Percentiles rank a stretch among this genome's conserved stretches.
phyloP scores from a whole-genome alignment of 2,329 filamentous ascomycete species.

The Colletotrichum phormii region DNA sequence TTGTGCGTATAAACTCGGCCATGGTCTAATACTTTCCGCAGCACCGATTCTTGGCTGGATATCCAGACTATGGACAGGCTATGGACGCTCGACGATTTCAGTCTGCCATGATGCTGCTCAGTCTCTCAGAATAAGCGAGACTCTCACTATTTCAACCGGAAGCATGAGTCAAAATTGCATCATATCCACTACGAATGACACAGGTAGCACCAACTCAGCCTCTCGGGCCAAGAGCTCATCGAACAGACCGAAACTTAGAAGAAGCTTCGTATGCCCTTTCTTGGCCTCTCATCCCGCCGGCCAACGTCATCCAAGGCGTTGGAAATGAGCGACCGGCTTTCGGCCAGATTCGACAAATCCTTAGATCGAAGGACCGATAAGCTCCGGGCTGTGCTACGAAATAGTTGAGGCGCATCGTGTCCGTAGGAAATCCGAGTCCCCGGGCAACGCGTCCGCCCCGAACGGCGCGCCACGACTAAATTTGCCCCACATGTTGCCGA shows the following conservation, averaged over 20 bases:
- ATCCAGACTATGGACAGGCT: conserved; percentile 20
- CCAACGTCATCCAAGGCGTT: not conserved
- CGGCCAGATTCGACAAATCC: not conserved
- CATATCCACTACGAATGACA: not conserved
- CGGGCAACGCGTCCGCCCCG: not conserved
- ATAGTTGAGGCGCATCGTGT: too few relatives aligned
- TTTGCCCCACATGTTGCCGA: conserved; percentile 12
- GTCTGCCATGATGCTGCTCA: not conserved
- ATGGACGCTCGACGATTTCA: conserved; percentile 13
- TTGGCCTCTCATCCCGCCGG: not conserved
- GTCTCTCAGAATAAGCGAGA: not conserved
- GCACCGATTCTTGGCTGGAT: conserved; percentile 24
- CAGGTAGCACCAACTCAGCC: not conserved
- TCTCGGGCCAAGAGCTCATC: not conserved
- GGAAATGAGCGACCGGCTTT: not conserved
- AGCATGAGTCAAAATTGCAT: too few relatives aligned
- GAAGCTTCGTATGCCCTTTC: not conserved
- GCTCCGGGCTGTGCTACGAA: not conserved
- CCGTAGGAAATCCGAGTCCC: not conserved
- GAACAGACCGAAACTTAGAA: not conserved
- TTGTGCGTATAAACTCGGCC: too few relatives aligned
- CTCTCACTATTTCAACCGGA: too few relatives aligned
- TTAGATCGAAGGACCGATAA: not conserved
- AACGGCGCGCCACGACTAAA: not conserved
- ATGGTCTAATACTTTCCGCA: not conserved